A percentile compares a stretch with the other conserved stretches of the same genome.
phyloP scores from a whole-genome alignment of 2,329 filamentous ascomycete genomes.

The Pseudocercospora fuligena region DNA sequence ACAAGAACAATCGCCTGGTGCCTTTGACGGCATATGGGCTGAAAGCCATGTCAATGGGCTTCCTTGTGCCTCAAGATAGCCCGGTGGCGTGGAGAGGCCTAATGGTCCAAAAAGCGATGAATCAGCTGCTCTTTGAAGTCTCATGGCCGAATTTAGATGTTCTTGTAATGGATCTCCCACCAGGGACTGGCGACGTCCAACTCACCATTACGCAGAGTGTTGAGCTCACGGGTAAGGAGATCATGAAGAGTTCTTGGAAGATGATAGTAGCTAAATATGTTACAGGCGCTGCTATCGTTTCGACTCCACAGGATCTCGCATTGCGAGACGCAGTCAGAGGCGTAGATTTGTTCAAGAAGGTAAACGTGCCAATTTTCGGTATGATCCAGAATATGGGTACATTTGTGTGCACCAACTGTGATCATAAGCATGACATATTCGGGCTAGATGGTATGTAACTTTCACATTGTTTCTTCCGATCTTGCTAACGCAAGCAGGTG shows the following conservation, averaged over 20 bases:
- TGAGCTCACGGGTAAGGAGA: constrained; percentile 62
- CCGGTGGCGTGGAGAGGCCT: constrained; percentile 94
- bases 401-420: constrained; percentile 73
- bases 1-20: constrained; percentile 71
- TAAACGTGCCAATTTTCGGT: constrained; percentile 79
- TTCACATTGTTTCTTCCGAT: neutral
- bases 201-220: constrained; percentile 96
- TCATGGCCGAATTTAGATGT: constrained; percentile 91
- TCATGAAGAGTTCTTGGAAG: neutral
- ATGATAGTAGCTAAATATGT: neutral
- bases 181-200: constrained; percentile 94
- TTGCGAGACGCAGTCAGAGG: constrained; percentile 91
- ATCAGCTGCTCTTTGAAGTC: constrained; percentile 93
- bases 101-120: constrained; percentile 97
- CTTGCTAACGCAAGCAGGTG: constrained; percentile 54
- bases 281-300: constrained; percentile 79
- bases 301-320: constrained; percentile 90
- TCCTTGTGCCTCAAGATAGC: constrained; percentile 77
- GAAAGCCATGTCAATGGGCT: constrained; percentile 99
- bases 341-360: constrained; percentile 89
- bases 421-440: constrained; percentile 43
- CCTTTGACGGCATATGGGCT: constrained; percentile 93
- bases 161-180: constrained; percentile 86
- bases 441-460: constrained; percentile 40
- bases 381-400: constrained; percentile 92